Base-by-base conservation (phyloP, 768 basidiomycete species). In the Sarcodon aspratus region DNA sequence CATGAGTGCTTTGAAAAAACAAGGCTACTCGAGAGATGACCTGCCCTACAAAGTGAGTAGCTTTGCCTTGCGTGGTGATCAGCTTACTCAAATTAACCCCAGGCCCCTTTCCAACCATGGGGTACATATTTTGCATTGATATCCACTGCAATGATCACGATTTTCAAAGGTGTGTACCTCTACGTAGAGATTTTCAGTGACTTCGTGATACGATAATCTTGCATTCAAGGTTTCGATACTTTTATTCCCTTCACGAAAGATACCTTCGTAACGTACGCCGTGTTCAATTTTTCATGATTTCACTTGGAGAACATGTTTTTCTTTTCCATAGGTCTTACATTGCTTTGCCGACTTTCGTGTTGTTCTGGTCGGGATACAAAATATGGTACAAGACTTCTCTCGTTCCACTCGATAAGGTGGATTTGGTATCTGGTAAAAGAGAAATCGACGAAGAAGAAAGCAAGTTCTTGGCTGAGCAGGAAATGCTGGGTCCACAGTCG, bases 361-460 rank as follows among this genome's bases (percentile, higher is more conserved):
- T 65, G 46, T 62, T 69, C 54, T 70, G 64, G 60, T 43, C 53
- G 1, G 66, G 65, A 2, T 66, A 66, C 55, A 69, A 66, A 53
- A 9, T 70, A 9, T 59, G 60, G 46, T 66, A 63, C 55, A 53
- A 63, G 32, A 68, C 66, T 5, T 53, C 52, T 36, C 52, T 64
- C 9, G 65, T 71, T 52, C 69, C 70, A 11, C 59, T 70, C 5
- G 63, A 68, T 33, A 67, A 78, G 48, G 76, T 80, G 42, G 82
- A 87, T 59, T 70, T 85, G 18, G 61, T 78, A 36, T 74, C 74
- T 8, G 80, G 79, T 13, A 68, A 79, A 53, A 64, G 70, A 33
- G 71, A 71, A 51, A 81, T 85, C 46, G 74, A 83, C 53, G 78
- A 80, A 42, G 81, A 80, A 56, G 80, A 85, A 60, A 66, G 72